Evolutionary conservation across 192 early-diverging fungal genomes (phyloP).

Genomic region (Coemansia sp.): DNA sequence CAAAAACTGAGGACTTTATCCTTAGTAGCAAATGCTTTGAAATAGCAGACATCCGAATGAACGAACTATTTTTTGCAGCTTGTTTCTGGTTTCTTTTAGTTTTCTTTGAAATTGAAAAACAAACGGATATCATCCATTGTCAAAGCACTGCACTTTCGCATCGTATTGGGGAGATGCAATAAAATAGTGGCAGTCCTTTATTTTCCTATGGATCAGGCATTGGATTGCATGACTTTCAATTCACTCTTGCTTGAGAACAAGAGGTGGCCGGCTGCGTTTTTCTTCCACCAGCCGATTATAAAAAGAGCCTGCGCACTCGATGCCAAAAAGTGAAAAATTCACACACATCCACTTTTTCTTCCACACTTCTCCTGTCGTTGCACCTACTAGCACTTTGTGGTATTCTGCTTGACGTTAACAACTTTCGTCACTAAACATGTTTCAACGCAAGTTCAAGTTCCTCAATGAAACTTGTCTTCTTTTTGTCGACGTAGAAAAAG

Average conservation of each 20-base stretch:
- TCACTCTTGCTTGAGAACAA: not conserved
- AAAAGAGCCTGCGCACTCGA: not conserved
- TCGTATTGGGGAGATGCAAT: too few relatives aligned
- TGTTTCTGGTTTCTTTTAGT: not conserved
- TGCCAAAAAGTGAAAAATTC: too few relatives aligned
- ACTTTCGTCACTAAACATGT: not conserved
- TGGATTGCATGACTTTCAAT: not conserved
- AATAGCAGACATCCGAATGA: not conserved
- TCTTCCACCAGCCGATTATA: not conserved
- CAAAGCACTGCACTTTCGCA: not conserved
- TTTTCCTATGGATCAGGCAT: too few relatives aligned
- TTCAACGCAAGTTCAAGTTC: not conserved
- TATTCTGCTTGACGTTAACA: not conserved
- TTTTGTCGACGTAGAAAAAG: not conserved
- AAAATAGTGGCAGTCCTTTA: too few relatives aligned
- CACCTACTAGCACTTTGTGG: too few relatives aligned
- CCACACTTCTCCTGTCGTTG: too few relatives aligned
- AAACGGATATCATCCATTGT: not conserved
- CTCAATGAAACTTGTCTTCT: not conserved
- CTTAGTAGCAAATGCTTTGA: not conserved
- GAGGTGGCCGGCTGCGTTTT: too few relatives aligned
- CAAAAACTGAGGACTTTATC: not conserved
- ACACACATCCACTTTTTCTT: too few relatives aligned
- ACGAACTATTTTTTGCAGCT: not conserved
- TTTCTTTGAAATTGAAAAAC: not conserved